Evolutionary conservation across 2,329 filamentous ascomycete species (phyloP).

Genomic region (Aspergillus pseudotamarii): DNA sequence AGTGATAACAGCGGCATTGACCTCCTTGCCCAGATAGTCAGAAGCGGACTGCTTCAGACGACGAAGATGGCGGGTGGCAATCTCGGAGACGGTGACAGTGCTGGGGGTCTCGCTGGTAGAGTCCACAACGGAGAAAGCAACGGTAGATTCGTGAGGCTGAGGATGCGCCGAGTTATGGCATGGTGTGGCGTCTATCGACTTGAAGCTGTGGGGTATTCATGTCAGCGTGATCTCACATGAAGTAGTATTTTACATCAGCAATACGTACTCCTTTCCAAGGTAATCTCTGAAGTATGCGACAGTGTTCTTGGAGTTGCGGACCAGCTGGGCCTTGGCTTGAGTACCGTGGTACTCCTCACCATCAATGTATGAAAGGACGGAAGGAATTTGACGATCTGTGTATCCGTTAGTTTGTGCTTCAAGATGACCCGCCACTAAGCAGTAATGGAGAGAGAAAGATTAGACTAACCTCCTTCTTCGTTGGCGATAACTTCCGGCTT

Average conservation of each 20-base stretch:
- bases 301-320: constrained; percentile 91
- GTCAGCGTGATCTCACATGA: constrained; percentile 15
- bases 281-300: constrained; percentile 96
- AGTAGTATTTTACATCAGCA: background rate
- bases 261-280: constrained; percentile 79
- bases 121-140: constrained; percentile 85
- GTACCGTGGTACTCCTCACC: constrained; percentile 96
- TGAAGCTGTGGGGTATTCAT: constrained; percentile 61
- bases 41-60: constrained; percentile 81
- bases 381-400: constrained; percentile 92
- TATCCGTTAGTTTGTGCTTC: constrained; percentile 21
- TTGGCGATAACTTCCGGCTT: constrained; percentile 98
- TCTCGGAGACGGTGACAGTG: constrained; percentile 74
- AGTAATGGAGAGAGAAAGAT: background rate
- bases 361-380: constrained; percentile 88
- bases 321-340: constrained; percentile 90
- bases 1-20: constrained; percentile 93
- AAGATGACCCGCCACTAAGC: background rate
- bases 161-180: constrained; percentile 93
- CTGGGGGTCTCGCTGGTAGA: constrained; percentile 66
- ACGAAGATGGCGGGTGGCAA: constrained; percentile 80
- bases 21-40: constrained; percentile 88
- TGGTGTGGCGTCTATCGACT: constrained; percentile 93
- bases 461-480: constrained; percentile 76
- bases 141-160: constrained; percentile 68